These are phyloP conservation scores for Aspergillus puulaauensis DNA, from an alignment of 2,329 filamentous ascomycete species.

Conservation along the genomic window DNA sequence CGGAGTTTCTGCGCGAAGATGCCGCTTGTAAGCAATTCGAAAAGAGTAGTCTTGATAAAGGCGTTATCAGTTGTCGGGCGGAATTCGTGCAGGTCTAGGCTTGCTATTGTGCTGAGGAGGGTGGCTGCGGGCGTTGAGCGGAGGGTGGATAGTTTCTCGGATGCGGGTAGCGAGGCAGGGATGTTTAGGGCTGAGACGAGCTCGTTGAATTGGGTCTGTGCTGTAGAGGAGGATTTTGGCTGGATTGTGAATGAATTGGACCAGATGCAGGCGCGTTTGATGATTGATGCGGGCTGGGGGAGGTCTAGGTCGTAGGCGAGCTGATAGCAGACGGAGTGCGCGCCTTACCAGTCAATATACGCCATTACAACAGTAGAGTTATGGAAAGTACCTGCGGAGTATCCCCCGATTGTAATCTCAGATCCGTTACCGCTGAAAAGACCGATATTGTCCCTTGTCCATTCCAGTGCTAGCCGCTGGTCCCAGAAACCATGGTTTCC, in stretches of 20 bases:
- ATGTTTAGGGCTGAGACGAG: constrained; percentile 48
- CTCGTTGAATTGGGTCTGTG: constrained; percentile 54
- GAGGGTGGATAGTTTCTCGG: constrained; percentile 50
- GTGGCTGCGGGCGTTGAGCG: constrained; percentile 38
- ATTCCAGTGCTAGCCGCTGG: constrained; percentile 56
- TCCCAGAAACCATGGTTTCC: constrained; percentile 60
- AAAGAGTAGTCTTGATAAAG: constrained; percentile 48
- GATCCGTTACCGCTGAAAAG: constrained; percentile 52
- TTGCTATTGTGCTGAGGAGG: constrained; percentile 44
- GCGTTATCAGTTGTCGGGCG: constrained; percentile 51
- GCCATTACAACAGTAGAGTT: neutral
- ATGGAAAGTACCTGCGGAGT: constrained; percentile 49
- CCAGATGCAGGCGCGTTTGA: constrained; percentile 55
- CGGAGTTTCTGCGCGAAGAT: constrained; percentile 48
- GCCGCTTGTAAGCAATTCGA: constrained; percentile 50
- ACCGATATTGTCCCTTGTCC: constrained; percentile 52
- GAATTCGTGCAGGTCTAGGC: constrained; percentile 53
- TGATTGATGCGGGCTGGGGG: constrained; percentile 46
- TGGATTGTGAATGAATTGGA: constrained; percentile 55
- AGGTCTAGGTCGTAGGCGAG: constrained; percentile 56
- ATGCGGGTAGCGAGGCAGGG: constrained; percentile 34
- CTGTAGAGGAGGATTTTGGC: constrained; percentile 48
- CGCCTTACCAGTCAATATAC: constrained; percentile 30
- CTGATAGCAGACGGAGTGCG: constrained; percentile 58
- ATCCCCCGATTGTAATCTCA: constrained; percentile 56